Conservation (phyloP, 805 yeast species). For the Lipomyces yamadae region DNA sequence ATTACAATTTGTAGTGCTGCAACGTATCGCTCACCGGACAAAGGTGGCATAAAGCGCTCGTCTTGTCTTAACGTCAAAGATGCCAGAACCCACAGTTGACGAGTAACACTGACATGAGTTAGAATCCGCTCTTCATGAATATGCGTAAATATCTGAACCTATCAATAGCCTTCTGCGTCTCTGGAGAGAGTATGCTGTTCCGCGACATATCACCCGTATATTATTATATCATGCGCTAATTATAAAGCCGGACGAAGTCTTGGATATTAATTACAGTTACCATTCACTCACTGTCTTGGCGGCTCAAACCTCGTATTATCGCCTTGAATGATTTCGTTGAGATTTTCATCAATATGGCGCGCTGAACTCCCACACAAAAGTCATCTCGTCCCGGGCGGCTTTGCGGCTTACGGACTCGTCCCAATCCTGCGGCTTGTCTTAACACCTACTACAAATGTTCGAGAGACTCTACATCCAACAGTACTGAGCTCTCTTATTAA, state of each 20-base stretch:
- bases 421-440: no score
- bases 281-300: neutral
- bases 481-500: no score
- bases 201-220: neutral
- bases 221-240: neutral
- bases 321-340: neutral
- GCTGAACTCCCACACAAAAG: no score
- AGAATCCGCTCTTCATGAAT: neutral
- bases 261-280: neutral
- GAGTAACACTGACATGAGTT: constrained; percentile 7
- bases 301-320: neutral
- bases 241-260: neutral
- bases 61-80: constrained; percentile 3
- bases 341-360: neutral
- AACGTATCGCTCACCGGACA: constrained; percentile 11
- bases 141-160: neutral
- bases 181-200: neutral
- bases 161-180: neutral
- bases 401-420: no score
- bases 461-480: no score
- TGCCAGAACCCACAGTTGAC: constrained; percentile 19
- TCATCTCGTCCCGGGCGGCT: neutral
- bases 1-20: neutral
- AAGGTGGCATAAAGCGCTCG: constrained; percentile 11
- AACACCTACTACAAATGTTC: neutral